Percentiles rank a stretch among this genome's conserved stretches.
Evolutionary conservation across 805 yeast genomes (phyloP).

Genomic region (Saccharomycopsis sp.): DNA sequence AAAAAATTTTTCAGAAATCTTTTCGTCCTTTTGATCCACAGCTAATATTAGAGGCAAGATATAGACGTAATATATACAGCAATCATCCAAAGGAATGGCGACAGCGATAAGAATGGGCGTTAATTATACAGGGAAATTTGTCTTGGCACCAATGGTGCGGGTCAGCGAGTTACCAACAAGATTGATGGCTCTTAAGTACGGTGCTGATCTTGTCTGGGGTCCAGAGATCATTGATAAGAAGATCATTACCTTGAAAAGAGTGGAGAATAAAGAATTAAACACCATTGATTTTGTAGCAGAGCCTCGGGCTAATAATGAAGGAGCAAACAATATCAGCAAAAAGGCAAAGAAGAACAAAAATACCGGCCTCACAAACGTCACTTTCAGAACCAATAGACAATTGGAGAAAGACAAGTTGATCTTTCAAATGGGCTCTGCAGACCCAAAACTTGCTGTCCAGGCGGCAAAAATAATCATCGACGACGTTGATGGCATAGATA

Average conservation of each 20-base stretch:
- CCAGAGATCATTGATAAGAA: slow-evolving; percentile 93
- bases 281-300: slow-evolving; percentile 52
- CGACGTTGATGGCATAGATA: slow-evolving; percentile 90
- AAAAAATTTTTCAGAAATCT: too few relatives aligned
- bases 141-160: slow-evolving; percentile 94
- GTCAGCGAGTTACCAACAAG: slow-evolving; percentile 93
- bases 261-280: slow-evolving; percentile 46
- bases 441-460: slow-evolving; percentile 76
- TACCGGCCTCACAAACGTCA: slow-evolving; percentile 47
- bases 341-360: slow-evolving; percentile 34
- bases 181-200: slow-evolving; percentile 68
- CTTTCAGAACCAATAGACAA: slow-evolving; percentile 66
- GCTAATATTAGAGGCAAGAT: too few relatives aligned
- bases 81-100: not conserved
- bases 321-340: slow-evolving; percentile 24
- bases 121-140: slow-evolving; percentile 69
- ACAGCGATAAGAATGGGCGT: slow-evolving; percentile 32
- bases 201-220: slow-evolving; percentile 92
- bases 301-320: slow-evolving; percentile 25
- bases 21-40: too few relatives aligned
- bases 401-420: slow-evolving; percentile 62
- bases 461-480: slow-evolving; percentile 77
- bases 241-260: slow-evolving; percentile 61
- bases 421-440: slow-evolving; percentile 87
- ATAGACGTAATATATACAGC: not conserved